A percentile compares a stretch with the other conserved stretches of the same genome.
Conservation (phyloP, 2,329 filamentous ascomycete genomes). For the Fusarium sp. region DNA sequence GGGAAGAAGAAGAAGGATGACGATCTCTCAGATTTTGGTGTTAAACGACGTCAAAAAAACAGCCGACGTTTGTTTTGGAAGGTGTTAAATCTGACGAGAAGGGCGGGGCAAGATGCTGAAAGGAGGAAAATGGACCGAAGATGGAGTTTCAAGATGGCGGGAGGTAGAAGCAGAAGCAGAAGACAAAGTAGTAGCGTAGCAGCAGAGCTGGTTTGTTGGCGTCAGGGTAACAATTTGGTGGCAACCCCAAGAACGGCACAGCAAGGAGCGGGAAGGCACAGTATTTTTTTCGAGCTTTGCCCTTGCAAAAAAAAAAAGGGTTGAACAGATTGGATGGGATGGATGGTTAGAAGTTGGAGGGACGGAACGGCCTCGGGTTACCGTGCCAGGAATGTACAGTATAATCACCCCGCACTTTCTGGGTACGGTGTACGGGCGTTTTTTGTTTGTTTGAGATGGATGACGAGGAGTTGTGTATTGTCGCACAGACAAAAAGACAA, state of each 20-base stretch:
- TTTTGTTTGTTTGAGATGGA: slow-evolving; percentile 8
- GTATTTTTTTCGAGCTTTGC: slow-evolving; percentile 34
- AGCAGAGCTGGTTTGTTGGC: slow-evolving; percentile 39
- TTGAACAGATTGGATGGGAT: slow-evolving; percentile 34
- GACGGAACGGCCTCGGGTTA: slow-evolving; percentile 44
- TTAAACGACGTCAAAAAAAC: slow-evolving; percentile 30
- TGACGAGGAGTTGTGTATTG: slow-evolving; percentile 15
- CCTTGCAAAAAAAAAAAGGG: slow-evolving; percentile 31
- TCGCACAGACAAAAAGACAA: slow-evolving; percentile 9
- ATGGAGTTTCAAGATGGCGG: slow-evolving; percentile 18
- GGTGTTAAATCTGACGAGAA: slow-evolving; percentile 25
- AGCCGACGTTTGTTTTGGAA: slow-evolving; percentile 27
- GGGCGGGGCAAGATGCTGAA: slow-evolving; percentile 29
- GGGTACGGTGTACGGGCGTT: slow-evolving; percentile 14
- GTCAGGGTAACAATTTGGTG: slow-evolving; percentile 37
- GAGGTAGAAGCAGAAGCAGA: slow-evolving; percentile 28
- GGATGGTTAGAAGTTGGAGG: slow-evolving; percentile 40
- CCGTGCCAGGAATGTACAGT: slow-evolving; percentile 32
- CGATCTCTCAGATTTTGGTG: slow-evolving; percentile 21
- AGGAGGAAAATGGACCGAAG: slow-evolving; percentile 30
- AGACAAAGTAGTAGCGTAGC: slow-evolving; percentile 27
- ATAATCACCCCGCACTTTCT: slow-evolving; percentile 43
- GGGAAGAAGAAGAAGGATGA: slow-evolving; percentile 10
- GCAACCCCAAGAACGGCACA: slow-evolving; percentile 40
- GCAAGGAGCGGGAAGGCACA: slow-evolving; percentile 38